Evolutionary conservation across 495 filamentous ascomycete species (phyloP), one percentile per base, ranked within the genome.

Genomic region (Elasticomyces elasticus): DNA sequence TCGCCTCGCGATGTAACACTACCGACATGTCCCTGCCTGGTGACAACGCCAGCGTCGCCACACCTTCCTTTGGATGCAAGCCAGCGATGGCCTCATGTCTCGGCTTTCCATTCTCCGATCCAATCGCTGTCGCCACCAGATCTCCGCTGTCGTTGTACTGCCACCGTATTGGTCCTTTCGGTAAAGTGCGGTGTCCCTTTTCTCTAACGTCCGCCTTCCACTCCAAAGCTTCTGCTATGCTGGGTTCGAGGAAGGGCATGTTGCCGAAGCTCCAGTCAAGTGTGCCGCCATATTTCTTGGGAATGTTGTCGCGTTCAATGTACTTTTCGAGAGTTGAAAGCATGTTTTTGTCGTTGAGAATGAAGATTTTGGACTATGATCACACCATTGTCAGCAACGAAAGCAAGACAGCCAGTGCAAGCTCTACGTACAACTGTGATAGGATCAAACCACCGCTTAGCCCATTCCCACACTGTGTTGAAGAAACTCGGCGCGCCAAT

Each of bases 361-460:
- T 89, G 66, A 94, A 91, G 63, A 95, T 94, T 71, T 95, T 94
- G 56, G 85, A 89, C 58, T 59, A 26, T n/a, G 27, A 6, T 30
- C 6, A 11, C 50, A 13, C 19, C 5, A 15, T 15, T 40, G 35
- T 23, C 48, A 49, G 15, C 17, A 12, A 4, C 5, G 11, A 15
- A 20, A 4, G 13, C 13, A 5, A 3, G 43, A 25, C 43, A 23
- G 6, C 5, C 2, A 25, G 15, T 46, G 2, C 12, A 4, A 46
- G n/a, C 1, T 55, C 56, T 22, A n/a, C n/a, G n/a, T 40, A 59
- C 56, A 2, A 88, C 87, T 42, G 89, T 95, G 53, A 85, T 84
- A 24, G 89, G 89, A 70, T 95, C 89, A 65, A 94, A 94, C 89
- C 89, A 95, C 64, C 83, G 81, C 74, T 94, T 94, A 69, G 94